Percentiles rank a stretch among this genome's conserved stretches.
Evolutionary conservation across 345 rosid genomes (phyloP).

Genomic region (Xanthoceras sorbifolium): DNA sequence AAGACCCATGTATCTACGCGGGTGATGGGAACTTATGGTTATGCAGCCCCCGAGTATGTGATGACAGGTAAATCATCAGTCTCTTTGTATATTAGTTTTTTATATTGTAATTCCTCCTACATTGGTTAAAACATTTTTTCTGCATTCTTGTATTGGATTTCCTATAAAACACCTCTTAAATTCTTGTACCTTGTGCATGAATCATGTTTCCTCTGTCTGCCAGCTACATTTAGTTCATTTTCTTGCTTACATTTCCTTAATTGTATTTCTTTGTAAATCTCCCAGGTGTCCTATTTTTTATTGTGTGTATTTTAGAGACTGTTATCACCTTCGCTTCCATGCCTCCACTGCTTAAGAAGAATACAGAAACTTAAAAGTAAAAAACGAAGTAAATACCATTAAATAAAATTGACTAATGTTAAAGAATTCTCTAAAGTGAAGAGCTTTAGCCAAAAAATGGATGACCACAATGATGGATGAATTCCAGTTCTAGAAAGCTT

Average conservation of each 20-base stretch:
- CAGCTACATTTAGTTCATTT: not conserved
- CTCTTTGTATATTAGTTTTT: not conserved
- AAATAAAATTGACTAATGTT: not conserved
- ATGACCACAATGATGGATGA: not conserved
- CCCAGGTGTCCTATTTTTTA: not conserved
- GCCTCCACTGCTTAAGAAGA: not conserved
- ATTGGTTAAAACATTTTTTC: not conserved
- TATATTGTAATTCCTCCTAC: not conserved
- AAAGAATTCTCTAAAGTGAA: not conserved
- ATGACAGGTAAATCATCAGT: conserved; percentile 34
- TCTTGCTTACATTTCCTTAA: not conserved
- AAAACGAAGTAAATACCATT: not conserved
- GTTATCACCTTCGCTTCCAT: not conserved
- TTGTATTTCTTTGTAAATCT: not conserved
- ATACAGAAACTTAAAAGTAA: not conserved
- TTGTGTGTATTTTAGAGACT: not conserved
- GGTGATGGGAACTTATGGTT: conserved; percentile 22
- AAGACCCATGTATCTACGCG: conserved; percentile 23
- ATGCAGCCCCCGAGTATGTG: conserved; percentile 26
- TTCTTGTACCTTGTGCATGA: not conserved
- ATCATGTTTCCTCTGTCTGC: not conserved
- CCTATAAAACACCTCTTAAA: not conserved
- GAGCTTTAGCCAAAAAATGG: not conserved
- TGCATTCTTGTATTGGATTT: not conserved
- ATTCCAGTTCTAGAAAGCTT: not conserved